Conservation (phyloP, 179 eudicot genomes). For the Beta lomatogona region DNA sequence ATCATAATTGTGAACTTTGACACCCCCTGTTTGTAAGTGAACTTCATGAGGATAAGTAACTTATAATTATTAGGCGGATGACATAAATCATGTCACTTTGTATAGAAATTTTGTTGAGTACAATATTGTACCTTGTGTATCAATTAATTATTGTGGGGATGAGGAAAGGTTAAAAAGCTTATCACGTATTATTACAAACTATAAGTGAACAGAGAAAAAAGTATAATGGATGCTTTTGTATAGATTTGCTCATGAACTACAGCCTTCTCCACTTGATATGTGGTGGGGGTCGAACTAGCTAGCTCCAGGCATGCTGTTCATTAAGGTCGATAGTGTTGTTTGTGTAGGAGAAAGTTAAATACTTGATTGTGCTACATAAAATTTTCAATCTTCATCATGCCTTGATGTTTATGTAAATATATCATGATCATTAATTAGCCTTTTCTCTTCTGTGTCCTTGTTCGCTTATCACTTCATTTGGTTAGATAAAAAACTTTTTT, state of each 20-base stretch:
- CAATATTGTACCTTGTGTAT: not conserved
- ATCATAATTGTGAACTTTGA: no score
- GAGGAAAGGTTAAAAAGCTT: not conserved
- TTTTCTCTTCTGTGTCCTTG: no score
- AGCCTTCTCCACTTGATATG: not conserved
- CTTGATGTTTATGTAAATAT: not conserved
- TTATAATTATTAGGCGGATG: not conserved
- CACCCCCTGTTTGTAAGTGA: no score
- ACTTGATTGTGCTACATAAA: not conserved
- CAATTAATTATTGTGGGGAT: not conserved
- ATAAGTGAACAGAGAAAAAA: not conserved
- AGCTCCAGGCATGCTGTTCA: conserved; percentile 8
- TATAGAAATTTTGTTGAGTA: not conserved
- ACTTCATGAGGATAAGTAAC: no score
- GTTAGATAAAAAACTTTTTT: no score
- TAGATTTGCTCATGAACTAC: conserved; percentile 8
- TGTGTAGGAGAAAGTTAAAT: no score
- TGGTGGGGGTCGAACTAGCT: conserved; percentile 7
- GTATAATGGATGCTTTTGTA: not conserved
- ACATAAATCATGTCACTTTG: not conserved
- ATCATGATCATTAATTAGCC: not conserved
- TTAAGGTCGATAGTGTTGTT: not conserved
- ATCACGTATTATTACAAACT: not conserved
- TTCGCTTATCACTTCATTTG: no score
- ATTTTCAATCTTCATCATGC: not conserved